Conservation (phyloP, 768 basidiomycete genomes). For the Lactarius quietus region DNA sequence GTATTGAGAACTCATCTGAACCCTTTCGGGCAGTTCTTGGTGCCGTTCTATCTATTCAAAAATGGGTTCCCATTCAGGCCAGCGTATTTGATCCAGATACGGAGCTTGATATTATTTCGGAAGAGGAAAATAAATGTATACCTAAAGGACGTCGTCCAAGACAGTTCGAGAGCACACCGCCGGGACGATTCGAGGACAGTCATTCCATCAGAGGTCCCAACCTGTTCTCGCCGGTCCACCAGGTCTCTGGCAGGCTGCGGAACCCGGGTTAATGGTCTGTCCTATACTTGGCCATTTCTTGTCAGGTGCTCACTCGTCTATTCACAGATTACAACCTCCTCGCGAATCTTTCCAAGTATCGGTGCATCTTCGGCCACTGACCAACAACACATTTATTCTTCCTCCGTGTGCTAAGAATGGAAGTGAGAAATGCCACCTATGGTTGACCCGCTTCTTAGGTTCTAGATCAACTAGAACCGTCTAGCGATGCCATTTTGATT, state of each 20-base stretch:
- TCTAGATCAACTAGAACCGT: not conserved
- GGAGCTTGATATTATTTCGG: not conserved
- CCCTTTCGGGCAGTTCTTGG: slow-evolving; percentile 1
- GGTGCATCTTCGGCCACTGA: not conserved
- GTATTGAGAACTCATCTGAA: not conserved
- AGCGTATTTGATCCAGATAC: not conserved
- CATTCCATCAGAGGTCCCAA: no score
- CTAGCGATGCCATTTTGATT: not conserved
- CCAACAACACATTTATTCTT: not conserved
- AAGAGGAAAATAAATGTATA: not conserved
- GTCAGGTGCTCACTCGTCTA: not conserved
- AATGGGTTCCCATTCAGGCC: not conserved
- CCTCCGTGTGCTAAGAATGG: not conserved
- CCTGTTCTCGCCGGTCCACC: no score
- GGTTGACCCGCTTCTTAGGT: not conserved
- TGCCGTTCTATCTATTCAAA: not conserved
- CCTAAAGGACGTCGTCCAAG: not conserved
- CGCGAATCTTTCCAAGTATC: not conserved
- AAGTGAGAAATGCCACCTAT: not conserved
- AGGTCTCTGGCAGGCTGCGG: not conserved
- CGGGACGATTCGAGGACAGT: not conserved
- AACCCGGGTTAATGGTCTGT: no score
- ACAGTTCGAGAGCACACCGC: not conserved
- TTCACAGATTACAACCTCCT: not conserved
- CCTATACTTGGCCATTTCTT: not conserved